These are phyloP conservation scores for Cordyceps cicadae DNA, from an alignment of 2,329 filamentous ascomycete species.

Conservation along the genomic window DNA sequence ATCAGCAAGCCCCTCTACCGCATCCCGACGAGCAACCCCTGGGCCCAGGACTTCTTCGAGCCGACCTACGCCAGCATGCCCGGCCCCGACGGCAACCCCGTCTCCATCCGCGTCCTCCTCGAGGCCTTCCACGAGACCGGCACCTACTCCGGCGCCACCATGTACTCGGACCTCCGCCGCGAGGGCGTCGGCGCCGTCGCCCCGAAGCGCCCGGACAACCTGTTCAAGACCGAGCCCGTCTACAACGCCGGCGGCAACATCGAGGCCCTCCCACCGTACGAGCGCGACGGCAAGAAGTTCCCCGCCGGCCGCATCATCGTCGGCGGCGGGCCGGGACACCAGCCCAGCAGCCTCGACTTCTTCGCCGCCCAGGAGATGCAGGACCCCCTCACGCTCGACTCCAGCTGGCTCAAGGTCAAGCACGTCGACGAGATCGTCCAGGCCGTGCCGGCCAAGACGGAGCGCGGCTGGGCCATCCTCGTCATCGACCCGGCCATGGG, in stretches of 20 bases:
- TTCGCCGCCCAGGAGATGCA: not conserved
- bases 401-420: constrained; percentile 19
- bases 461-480: constrained; percentile 19
- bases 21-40: constrained; percentile 23
- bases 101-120: constrained; percentile 25
- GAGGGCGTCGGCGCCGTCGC: not conserved
- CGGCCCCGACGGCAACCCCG: constrained; percentile 24
- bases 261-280: not conserved
- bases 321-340: not conserved
- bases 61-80: constrained; percentile 31
- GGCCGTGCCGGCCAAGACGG: constrained; percentile 19
- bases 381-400: constrained; percentile 19
- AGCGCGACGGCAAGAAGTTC: not conserved
- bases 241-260: not conserved
- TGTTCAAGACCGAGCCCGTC: not conserved
- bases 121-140: not conserved
- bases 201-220: not conserved
- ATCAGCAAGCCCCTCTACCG: constrained; percentile 9
- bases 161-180: not conserved
- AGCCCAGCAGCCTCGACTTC: not conserved
- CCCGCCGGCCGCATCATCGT: not conserved
- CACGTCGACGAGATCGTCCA: constrained; percentile 24
- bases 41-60: constrained; percentile 33
- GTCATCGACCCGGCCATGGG: constrained; percentile 15
- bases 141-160: not conserved